Evolutionary conservation across 139 green algal genomes (phyloP).

Genomic region (Limnomonas spitsbergensis): DNA sequence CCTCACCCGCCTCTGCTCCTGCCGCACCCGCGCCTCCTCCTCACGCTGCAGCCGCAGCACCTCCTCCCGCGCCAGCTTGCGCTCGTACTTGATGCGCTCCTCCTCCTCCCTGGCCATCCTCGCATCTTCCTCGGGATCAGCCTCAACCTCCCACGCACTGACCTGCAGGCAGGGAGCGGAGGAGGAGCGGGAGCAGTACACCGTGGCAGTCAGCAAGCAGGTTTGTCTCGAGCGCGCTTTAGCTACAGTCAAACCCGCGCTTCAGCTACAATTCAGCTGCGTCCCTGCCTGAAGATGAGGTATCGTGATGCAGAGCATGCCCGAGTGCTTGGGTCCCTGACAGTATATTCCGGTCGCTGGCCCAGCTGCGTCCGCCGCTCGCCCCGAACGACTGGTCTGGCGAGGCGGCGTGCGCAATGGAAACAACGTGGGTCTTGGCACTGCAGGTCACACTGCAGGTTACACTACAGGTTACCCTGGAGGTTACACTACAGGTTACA

Average conservation of each 20-base stretch:
- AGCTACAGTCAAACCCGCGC: not conserved
- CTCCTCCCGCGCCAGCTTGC: not conserved
- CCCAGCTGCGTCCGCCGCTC: too few relatives aligned
- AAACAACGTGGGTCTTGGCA: too few relatives aligned
- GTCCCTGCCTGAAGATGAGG: not conserved
- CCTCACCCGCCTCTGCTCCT: not conserved
- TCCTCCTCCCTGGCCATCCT: not conserved
- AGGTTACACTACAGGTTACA: not conserved
- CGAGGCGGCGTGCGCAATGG: too few relatives aligned
- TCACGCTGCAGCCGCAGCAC: not conserved
- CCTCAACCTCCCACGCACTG: not conserved
- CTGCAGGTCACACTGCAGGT: not conserved
- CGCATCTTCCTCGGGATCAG: not conserved
- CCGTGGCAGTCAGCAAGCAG: not conserved
- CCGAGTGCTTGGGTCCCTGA: not conserved
- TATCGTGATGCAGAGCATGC: not conserved
- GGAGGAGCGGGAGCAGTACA: not conserved
- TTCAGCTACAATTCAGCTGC: not conserved
- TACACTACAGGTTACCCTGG: not conserved
- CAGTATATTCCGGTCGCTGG: too few relatives aligned
- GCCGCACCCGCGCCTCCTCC: not conserved
- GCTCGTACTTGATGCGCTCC: not conserved
- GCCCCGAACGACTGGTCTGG: too few relatives aligned
- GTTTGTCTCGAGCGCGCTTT: not conserved
- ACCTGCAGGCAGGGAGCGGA: not conserved